phyloP scores from a whole-genome alignment of 441 rosid species.

The California macrophylla region DNA sequence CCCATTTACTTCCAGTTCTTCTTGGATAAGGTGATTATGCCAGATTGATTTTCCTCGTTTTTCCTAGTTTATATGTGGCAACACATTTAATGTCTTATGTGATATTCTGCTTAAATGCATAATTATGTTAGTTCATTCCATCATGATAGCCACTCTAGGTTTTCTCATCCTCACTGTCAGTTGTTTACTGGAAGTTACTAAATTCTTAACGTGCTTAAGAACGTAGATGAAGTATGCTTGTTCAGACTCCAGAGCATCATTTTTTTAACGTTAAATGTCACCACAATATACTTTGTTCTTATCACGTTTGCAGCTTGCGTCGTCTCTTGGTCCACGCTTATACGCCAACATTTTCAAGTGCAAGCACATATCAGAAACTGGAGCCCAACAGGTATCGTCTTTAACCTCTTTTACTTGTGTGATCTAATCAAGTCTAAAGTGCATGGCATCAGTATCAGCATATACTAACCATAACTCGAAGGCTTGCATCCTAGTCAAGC shows the following conservation, averaged over 20 bases:
- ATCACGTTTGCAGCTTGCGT: constrained; percentile 70
- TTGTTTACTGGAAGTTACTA: background rate
- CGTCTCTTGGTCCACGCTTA: constrained; percentile 94
- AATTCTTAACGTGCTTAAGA: background rate
- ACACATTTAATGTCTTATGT: background rate
- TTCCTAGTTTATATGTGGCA: background rate
- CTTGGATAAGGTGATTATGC: constrained; percentile 75
- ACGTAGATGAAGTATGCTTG: background rate
- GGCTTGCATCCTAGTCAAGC: background rate
- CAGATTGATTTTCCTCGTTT: background rate
- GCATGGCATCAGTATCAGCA: background rate
- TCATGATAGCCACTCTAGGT: background rate
- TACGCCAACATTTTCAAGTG: constrained; percentile 91
- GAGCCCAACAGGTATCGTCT: constrained; percentile 78
- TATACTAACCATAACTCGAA: background rate
- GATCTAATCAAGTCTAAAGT: background rate
- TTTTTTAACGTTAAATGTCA: background rate
- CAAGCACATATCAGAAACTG: constrained; percentile 94
- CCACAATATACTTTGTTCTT: background rate
- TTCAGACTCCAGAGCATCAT: background rate
- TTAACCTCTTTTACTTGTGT: constrained; percentile 2
- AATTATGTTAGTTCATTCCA: background rate
- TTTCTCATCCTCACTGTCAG: background rate
- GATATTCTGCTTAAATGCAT: background rate
- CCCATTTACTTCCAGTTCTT: constrained; percentile 88